Evolutionary conservation across 768 basidiomycete genomes (phyloP).

Genomic region (Pleurotus sapidus): DNA sequence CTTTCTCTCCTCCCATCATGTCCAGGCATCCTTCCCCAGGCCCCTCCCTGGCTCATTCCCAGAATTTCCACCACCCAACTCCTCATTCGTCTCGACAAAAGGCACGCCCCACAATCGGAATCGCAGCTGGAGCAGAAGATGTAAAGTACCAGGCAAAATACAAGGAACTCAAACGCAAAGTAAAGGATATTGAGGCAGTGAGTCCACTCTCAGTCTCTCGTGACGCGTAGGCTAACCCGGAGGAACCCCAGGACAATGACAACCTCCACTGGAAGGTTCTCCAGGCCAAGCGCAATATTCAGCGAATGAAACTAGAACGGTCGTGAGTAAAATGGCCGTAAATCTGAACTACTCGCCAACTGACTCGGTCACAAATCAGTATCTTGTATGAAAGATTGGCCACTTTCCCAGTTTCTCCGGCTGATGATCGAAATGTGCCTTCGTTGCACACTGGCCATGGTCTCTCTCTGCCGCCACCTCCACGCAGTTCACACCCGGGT

Average conservation of each 20-base stretch:
- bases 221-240: conserved; percentile 14
- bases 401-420: conserved; percentile 52
- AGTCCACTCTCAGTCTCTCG: conserved; percentile 26
- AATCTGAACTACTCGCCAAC: conserved; percentile 16
- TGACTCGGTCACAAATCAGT: conserved; percentile 25
- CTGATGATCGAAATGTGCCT: conserved; percentile 37
- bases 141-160: conserved; percentile 87
- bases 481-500: conserved; percentile 23
- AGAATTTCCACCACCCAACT: conserved; percentile 21
- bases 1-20: conserved; percentile 46
- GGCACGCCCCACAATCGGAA: conserved; percentile 52
- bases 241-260: conserved; percentile 71
- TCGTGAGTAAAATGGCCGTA: conserved; percentile 55
- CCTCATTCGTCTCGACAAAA: conserved; percentile 36
- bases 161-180: conserved; percentile 84
- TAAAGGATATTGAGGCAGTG: conserved; percentile 82
- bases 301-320: conserved; percentile 84
- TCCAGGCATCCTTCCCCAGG: conserved; percentile 61
- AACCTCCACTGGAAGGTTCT: conserved; percentile 80
- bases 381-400: conserved; percentile 79
- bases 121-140: conserved; percentile 80
- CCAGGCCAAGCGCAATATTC: conserved; percentile 77
- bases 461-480: conserved; percentile 30
- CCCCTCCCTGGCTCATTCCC: conserved; percentile 38
- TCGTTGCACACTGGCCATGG: conserved; percentile 30